Percentiles rank a stretch among this genome's conserved stretches.
Conservation (phyloP, 108 stramenopile genomes). For the Discostella pseudostelligera region DNA sequence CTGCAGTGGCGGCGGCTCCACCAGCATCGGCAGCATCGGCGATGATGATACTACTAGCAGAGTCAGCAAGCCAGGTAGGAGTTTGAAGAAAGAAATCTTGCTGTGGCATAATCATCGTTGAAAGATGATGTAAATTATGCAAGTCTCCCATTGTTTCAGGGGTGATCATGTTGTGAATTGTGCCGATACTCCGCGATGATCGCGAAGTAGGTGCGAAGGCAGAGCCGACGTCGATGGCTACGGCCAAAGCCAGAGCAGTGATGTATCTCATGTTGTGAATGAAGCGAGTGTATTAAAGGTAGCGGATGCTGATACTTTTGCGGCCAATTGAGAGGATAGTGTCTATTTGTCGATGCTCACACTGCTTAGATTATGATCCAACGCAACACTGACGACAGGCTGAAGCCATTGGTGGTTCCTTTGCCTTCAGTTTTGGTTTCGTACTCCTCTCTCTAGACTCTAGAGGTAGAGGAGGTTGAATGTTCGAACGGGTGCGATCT, state of each 20-base stretch:
- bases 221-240: constrained; percentile 6
- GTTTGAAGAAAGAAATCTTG: constrained; percentile 3
- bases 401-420: too few relatives aligned
- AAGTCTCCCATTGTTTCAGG: constrained; percentile 6
- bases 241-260: constrained; percentile 1
- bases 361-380: too few relatives aligned
- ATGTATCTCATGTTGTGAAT: constrained; percentile 4
- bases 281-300: too few relatives aligned
- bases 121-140: constrained; percentile 18
- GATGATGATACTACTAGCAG: constrained; percentile 12
- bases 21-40: constrained; percentile 5
- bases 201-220: neutral
- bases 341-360: too few relatives aligned
- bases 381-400: too few relatives aligned
- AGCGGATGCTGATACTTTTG: too few relatives aligned
- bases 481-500: too few relatives aligned
- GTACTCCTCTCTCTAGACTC: too few relatives aligned
- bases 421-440: too few relatives aligned
- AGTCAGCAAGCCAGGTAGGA: constrained; percentile 31
- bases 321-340: too few relatives aligned
- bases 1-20: constrained; percentile 3
- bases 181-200: neutral
- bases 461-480: too few relatives aligned
- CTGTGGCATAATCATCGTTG: constrained; percentile 9
- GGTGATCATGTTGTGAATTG: neutral